Conservation (phyloP, 352 stramenopile genomes). For the Phytophthora kernoviae region DNA sequence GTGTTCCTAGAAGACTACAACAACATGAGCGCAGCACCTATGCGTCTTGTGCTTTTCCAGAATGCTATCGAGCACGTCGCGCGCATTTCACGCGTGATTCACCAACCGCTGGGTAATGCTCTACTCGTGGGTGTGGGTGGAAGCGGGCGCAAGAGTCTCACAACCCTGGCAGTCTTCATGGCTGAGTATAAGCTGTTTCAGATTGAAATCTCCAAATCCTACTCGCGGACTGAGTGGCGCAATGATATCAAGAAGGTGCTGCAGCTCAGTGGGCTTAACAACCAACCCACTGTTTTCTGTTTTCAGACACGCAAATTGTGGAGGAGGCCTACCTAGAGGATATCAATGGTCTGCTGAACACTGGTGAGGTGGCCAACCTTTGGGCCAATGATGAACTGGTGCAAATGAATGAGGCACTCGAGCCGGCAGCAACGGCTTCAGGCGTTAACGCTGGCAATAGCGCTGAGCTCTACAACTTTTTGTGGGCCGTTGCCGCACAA, state of each 20-base stretch:
- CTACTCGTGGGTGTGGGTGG: constrained; percentile 94
- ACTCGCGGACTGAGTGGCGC: constrained; percentile 91
- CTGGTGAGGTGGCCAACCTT: constrained; percentile 92
- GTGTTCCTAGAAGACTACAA: constrained; percentile 96
- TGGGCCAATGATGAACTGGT: constrained; percentile 91
- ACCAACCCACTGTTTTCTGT: constrained; percentile 93
- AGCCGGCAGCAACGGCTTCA: constrained; percentile 56
- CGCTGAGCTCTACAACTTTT: constrained; percentile 90
- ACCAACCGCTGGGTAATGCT: constrained; percentile 93
- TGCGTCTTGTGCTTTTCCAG: constrained; percentile 95
- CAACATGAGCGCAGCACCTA: constrained; percentile 93
- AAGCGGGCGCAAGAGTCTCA: constrained; percentile 92
- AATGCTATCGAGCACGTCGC: constrained; percentile 95
- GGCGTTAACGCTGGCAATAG: constrained; percentile 78
- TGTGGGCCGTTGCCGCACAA: constrained; percentile 88
- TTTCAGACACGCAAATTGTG: constrained; percentile 94
- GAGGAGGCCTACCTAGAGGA: constrained; percentile 93
- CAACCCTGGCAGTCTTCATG: constrained; percentile 93
- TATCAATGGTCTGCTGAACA: constrained; percentile 94
- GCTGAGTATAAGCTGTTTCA: constrained; percentile 95
- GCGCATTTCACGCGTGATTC: constrained; percentile 92
- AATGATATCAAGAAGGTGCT: constrained; percentile 93
- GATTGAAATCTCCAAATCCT: constrained; percentile 96
- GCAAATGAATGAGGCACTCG: constrained; percentile 78
- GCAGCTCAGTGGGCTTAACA: constrained; percentile 76